A percentile compares a stretch with the other conserved stretches of the same genome.
phyloP scores from a whole-genome alignment of 306 rosid genomes.

The Fragaria vesca region DNA sequence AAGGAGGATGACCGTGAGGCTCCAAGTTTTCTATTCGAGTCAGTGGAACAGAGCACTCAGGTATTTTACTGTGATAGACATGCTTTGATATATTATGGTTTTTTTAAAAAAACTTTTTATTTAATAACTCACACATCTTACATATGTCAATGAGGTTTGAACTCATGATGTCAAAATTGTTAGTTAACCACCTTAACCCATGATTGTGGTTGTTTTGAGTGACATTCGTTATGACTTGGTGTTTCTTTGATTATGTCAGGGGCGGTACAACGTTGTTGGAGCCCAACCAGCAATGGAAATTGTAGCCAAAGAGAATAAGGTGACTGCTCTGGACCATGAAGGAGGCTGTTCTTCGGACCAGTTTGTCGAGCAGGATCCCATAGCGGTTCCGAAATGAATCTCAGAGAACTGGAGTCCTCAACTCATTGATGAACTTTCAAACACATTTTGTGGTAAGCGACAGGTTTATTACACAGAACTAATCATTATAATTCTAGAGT shows the following conservation, averaged over 20 bases:
- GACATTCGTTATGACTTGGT: constrained; percentile 8
- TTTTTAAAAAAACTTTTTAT: no score
- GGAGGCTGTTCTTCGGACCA: constrained; percentile 46
- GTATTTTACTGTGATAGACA: constrained; percentile 33
- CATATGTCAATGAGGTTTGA: no score
- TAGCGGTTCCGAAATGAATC: constrained; percentile 53
- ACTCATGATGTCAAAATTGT: no score
- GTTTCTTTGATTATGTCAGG: constrained; percentile 44
- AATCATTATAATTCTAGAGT: not conserved
- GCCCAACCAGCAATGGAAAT: constrained; percentile 75
- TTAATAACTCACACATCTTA: no score
- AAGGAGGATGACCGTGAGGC: constrained; percentile 68
- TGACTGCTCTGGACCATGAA: constrained; percentile 65
- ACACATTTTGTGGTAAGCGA: constrained; percentile 75
- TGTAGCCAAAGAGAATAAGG: constrained; percentile 72
- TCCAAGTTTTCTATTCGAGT: constrained; percentile 85
- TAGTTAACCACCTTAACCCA: no score
- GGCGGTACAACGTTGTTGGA: constrained; percentile 79
- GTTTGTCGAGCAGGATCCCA: constrained; percentile 55
- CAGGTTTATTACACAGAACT: not conserved
- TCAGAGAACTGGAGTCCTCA: constrained; percentile 66
- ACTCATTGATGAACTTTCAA: constrained; percentile 58
- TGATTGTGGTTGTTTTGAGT: not conserved
- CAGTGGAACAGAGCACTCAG: constrained; percentile 56
- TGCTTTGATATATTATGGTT: not conserved